phyloP scores from a whole-genome alignment of 306 rosid species.

The Myrica gale region DNA sequence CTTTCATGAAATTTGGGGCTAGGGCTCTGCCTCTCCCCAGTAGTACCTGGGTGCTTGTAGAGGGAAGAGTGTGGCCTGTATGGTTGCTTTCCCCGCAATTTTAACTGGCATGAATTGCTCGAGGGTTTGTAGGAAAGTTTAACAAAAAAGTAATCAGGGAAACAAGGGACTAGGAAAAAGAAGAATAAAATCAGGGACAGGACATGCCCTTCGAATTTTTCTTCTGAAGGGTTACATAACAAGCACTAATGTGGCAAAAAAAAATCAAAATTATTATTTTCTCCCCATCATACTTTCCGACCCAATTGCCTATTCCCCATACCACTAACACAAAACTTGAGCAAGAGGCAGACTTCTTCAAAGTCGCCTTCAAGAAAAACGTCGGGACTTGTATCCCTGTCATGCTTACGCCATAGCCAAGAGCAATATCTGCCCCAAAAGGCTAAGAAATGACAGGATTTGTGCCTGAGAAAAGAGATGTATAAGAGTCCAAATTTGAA shows the following conservation, averaged over 20 bases:
- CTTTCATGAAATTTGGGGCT: no score
- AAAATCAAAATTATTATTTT: background rate
- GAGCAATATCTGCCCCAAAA: background rate
- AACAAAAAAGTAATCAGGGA: slow-evolving; percentile 15
- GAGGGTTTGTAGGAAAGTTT: background rate
- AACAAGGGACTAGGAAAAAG: background rate
- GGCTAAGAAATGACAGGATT: background rate
- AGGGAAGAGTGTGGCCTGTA: no score
- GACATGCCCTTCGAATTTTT: slow-evolving; percentile 1
- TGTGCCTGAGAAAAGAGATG: background rate
- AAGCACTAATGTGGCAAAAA: background rate
- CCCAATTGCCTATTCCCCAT: background rate
- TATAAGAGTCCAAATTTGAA: background rate
- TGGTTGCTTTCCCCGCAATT: no score
- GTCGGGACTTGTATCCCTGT: background rate
- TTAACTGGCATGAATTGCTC: background rate
- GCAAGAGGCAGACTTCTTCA: no score
- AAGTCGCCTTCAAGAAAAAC: background rate
- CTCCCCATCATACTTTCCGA: background rate
- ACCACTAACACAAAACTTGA: slow-evolving; percentile 8
- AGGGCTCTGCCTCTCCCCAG: no score
- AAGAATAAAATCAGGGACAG: no score
- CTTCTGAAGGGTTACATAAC: slow-evolving; percentile 21
- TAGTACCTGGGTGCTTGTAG: no score
- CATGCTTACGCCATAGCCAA: background rate